phyloP scores from a whole-genome alignment of 352 stramenopile species.

The Pythium brachiatum region DNA sequence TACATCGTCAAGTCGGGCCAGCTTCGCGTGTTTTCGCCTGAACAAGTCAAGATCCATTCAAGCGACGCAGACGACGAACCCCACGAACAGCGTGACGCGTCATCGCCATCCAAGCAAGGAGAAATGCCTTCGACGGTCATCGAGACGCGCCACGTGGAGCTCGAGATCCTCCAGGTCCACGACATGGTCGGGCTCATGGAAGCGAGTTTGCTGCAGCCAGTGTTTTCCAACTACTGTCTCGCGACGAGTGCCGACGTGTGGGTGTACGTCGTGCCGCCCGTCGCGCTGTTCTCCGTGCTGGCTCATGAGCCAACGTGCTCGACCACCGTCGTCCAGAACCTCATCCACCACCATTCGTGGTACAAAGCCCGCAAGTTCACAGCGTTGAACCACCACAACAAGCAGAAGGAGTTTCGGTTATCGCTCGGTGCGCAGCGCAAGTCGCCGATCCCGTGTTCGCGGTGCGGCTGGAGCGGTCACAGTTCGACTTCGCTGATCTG shows the following conservation, averaged over 20 bases:
- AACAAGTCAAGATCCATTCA: slow-evolving; percentile 24
- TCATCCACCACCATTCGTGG: slow-evolving; percentile 45
- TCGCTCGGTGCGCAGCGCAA: slow-evolving; percentile 42
- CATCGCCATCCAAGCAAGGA: neutral
- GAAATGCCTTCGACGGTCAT: neutral
- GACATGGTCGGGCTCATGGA: slow-evolving; percentile 48
- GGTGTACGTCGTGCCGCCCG: slow-evolving; percentile 29
- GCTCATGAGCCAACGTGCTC: slow-evolving; percentile 36
- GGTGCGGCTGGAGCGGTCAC: slow-evolving; percentile 55
- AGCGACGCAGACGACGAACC: neutral
- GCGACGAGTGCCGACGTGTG: slow-evolving; percentile 32
- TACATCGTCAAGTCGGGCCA: slow-evolving; percentile 48
- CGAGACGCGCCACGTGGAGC: slow-evolving; percentile 43
- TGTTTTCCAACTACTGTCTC: slow-evolving; percentile 49
- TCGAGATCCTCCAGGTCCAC: slow-evolving; percentile 52
- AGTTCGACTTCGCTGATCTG: slow-evolving; percentile 47
- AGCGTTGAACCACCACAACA: slow-evolving; percentile 57
- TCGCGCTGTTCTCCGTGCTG: slow-evolving; percentile 38
- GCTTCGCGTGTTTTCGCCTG: slow-evolving; percentile 40
- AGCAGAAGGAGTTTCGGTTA: slow-evolving; percentile 35
- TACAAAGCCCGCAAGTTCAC: slow-evolving; percentile 56
- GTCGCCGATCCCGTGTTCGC: slow-evolving; percentile 48
- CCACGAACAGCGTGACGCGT: neutral
- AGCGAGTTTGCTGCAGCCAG: slow-evolving; percentile 30
- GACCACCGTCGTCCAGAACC: slow-evolving; percentile 37